Evolutionary conservation across 2,329 filamentous ascomycete genomes (phyloP), one percentile per base, ranked within the genome.

Genomic region (Ambrosiella xylebori): DNA sequence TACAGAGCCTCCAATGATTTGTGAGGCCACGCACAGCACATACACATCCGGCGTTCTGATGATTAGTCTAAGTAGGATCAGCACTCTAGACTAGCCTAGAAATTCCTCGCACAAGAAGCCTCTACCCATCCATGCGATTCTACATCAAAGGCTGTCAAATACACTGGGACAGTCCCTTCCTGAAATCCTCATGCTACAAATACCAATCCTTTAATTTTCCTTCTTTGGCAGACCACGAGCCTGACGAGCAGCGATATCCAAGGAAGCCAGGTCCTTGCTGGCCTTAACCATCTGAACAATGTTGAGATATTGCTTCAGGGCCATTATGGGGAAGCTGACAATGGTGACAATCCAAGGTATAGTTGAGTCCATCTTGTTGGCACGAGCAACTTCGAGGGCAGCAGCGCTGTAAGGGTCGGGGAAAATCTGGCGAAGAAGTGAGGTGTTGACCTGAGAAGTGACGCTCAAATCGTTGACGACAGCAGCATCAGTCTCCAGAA

Each of bases 271-370:
- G 84, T 88, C 94, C 67, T 82, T 82, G 71, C 88, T 90, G 6
- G 93, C 93, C 71, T 96, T 95, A 66, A 95, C 80, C 65, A 98
- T 78, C 75, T 98, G 93, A 53, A 97, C 79, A 55, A 96, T 77
- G 66, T 98, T 98, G 76, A 97, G 88, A 66, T 86, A 77, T 69
- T 98, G 93, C 78, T 98, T 98, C 64, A 83, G 77, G 27, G 81
- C 74, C 90, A 97, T 97, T 68, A 96, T 76, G 11, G 90, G 90
- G 64, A 85, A 82, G 65, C 86, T 90, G 64, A 94, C 72, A 35
- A 81, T 80, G 50, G 87, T 86, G 62, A 97, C 77, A 54, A 93
- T 78, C 93, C 75, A 78, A 7, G 75, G 75, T 60, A 71, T 71
- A 62, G 76, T 79, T 61, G 82, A 85, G 67, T 87, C 84, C 76